These are phyloP conservation scores for Pythium biforme DNA, from an alignment of 352 stramenopile genomes.

Conservation along the genomic window DNA sequence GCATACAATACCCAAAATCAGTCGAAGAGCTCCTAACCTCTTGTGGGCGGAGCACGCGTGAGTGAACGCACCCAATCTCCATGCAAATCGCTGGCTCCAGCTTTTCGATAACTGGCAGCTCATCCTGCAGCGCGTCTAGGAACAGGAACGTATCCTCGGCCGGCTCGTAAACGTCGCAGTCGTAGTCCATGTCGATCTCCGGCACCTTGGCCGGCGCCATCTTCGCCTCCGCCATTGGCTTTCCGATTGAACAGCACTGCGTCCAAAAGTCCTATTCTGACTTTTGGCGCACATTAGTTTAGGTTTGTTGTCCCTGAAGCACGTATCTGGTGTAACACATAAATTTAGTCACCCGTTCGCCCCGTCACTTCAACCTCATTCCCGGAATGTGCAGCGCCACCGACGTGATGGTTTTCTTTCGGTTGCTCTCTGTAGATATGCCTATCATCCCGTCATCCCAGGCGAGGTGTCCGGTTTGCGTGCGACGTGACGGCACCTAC, in stretches of 20 bases:
- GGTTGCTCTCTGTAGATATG: no score
- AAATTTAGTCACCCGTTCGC: not conserved
- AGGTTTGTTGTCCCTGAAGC: not conserved
- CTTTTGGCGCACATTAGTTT: not conserved
- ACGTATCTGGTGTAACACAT: not conserved
- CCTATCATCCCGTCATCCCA: no score
- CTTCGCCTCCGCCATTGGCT: slow-evolving; percentile 14
- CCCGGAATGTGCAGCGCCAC: not conserved
- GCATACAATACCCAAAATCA: not conserved
- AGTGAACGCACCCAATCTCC: slow-evolving; percentile 82
- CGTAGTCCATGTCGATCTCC: slow-evolving; percentile 74
- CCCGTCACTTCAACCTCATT: not conserved
- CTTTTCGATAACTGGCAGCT: slow-evolving; percentile 57
- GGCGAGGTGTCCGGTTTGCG: slow-evolving; percentile 3
- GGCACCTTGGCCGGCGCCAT: slow-evolving; percentile 44
- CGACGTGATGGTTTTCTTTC: no score
- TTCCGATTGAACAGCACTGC: not conserved
- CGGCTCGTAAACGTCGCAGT: slow-evolving; percentile 95
- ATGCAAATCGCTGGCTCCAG: slow-evolving; percentile 78
- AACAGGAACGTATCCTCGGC: slow-evolving; percentile 97
- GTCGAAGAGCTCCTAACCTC: not conserved
- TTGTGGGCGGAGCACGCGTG: no score
- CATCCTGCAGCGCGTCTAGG: slow-evolving; percentile 92
- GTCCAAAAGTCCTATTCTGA: slow-evolving; percentile 22
- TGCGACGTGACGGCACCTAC: no score